Base-by-base conservation (phyloP, 805 yeast species). In the Candida sithepensis region DNA sequence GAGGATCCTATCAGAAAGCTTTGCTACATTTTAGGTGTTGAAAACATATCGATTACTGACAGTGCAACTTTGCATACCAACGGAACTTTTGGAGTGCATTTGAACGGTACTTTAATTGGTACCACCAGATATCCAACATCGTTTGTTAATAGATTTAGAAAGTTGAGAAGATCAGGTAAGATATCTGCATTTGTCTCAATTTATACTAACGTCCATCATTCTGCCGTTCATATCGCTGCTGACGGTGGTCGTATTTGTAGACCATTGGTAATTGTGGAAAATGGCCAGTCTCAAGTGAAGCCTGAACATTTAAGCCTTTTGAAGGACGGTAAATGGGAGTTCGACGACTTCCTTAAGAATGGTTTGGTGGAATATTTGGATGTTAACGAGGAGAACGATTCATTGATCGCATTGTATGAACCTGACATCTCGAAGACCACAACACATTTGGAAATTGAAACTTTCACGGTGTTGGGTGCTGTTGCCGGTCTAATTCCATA, bases 241-340 rank as follows among this genome's bases (percentile, higher is more conserved):
- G 99, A 94, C 70, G 99, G 99, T 59, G 99, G 99, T 43, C 81
- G 99, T 69, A 90, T 94, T 61, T 94, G 99, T 76, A 84, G 99
- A 57, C 99, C 99, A 3, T 70, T 92, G 55, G 94, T 94, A 49
- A 89, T 94, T 65, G 90, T 92, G 12, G 83, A 84, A 19, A 74
- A 82, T 46, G 88, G 89, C 41, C 61, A 68, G 47, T 75, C 96
- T 1, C 81, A 74, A 48, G 97, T 94, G 9, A 75, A 73, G 42
- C 85, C 84, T 0, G 74, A 79, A 18, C 97, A 94, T 66, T 71
- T 94, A 49, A 65, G 61, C 30, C 72, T 73, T 49, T 72, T 94
- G 49, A 71, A 81, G 53, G 66, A 66, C 9, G 97, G 96, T 0
- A 78, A 78, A 45, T 73, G 94, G 82, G 80, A 72, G n/a, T 94